Base-by-base conservation (phyloP, 2,329 filamentous ascomycete species). In the Graphilbum fragrans region DNA sequence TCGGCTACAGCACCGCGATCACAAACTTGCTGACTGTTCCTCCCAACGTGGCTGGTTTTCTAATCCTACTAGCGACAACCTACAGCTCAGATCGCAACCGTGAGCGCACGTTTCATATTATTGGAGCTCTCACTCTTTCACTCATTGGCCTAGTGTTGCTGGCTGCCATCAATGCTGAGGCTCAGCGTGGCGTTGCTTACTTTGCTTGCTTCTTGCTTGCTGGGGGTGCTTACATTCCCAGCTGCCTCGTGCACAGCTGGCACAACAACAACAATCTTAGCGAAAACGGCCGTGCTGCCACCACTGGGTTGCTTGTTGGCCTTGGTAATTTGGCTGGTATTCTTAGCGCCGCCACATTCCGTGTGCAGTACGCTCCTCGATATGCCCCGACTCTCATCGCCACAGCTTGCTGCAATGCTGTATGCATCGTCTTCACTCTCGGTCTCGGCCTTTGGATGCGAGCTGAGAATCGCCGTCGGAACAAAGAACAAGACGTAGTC, bases 11-110 rank as follows among this genome's bases (percentile, higher is more conserved):
- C 17, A 41, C 46, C 4, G 39, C 45, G 21, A 45, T 43, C 18
- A 50, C 44, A 3, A 52, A 52, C 36, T 32, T 52, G 27, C 41
- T 45, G 43, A 52, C 50, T 4, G 50, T 52, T 3, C 41, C 47
- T 10, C 49, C 49, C 16, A 49, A 50, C 34, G 37, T 44, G 9
- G 43, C 37, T 9, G 48, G 45, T 14, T 43, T 47, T 27, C 27
- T 46, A 1, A 41, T 51, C 11, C 36, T 50, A 40, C 33, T 47
- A 11, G n/a, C 35, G 5, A 37, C 38, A 3, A 47, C 45, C 22
- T 52, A 39, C 39, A 42, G 29, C 34, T 50, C 47, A 4, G 50
- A 53, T 41, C 44, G 39, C 12, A 17, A 29, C 29, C 45, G 44
- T 23, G 46, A 50, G 35, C 49, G 50, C 11, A 45, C 39, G 14